A percentile compares a stretch with the other conserved stretches of the same genome.
Conservation (phyloP, 352 stramenopile species). For the Pythium diclinum region DNA sequence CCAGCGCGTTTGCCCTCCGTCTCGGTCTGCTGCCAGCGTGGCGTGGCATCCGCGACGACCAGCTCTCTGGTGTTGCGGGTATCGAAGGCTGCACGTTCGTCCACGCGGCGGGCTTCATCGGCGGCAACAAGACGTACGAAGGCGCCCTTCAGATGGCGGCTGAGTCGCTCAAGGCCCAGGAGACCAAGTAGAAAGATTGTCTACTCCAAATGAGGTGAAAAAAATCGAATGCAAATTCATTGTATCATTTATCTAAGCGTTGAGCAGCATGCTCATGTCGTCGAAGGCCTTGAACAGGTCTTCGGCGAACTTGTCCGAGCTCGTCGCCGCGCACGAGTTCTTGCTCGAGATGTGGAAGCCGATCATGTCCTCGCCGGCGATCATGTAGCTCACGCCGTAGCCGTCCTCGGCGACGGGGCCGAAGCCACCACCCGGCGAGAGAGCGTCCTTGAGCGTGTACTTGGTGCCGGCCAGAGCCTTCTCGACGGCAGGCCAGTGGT, state of each 20-base stretch:
- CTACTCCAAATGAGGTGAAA: neutral
- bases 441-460: conserved; percentile 52
- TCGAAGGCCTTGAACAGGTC: conserved; percentile 78
- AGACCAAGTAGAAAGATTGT: conserved; percentile 9
- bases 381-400: conserved; percentile 92
- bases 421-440: conserved; percentile 85
- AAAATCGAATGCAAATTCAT: conserved; percentile 9
- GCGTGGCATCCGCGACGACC: conserved; percentile 93
- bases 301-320: conserved; percentile 75
- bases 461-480: conserved; percentile 56
- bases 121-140: conserved; percentile 95
- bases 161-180: conserved; percentile 45
- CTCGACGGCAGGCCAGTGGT: conserved; percentile 71
- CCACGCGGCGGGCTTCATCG: conserved; percentile 98
- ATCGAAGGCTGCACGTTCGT: conserved; percentile 96
- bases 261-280: conserved; percentile 63
- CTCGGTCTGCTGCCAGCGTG: conserved; percentile 89
- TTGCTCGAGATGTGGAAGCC: conserved; percentile 92
- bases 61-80: conserved; percentile 83
- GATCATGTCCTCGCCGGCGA: conserved; percentile 83
- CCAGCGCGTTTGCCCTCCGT: conserved; percentile 92
- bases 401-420: conserved; percentile 87
- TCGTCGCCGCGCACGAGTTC: conserved; percentile 64
- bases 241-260: conserved; percentile 14
- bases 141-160: conserved; percentile 94